Percentiles rank a stretch among this genome's conserved stretches.
phyloP scores from a whole-genome alignment of 176 grass and related monocot species.

The Panicum miliaceum region DNA sequence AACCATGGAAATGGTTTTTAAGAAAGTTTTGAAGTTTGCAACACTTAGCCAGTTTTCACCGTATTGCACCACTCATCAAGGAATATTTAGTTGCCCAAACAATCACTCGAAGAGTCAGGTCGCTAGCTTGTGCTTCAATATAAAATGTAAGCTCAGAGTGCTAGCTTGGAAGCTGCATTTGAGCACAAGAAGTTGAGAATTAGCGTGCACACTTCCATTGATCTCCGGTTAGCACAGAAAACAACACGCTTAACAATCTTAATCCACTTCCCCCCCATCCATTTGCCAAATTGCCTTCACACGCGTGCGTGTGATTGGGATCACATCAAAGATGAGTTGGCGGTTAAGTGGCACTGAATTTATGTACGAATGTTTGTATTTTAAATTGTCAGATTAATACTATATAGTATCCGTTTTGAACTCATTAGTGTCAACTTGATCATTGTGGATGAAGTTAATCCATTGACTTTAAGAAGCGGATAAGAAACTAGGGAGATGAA shows the following conservation, averaged over 20 bases:
- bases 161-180: constrained; percentile 33
- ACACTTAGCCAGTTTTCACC: not conserved
- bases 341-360: not conserved
- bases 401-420: not conserved
- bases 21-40: not conserved
- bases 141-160: not conserved
- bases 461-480: constrained; percentile 26
- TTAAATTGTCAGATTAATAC: not conserved
- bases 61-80: not conserved
- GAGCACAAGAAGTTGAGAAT: constrained; percentile 21
- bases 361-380: not conserved
- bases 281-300: constrained; percentile 17
- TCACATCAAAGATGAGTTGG: constrained; percentile 41
- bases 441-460: not conserved
- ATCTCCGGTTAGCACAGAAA: constrained; percentile 9
- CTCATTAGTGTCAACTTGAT: constrained; percentile 6
- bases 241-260: constrained; percentile 36
- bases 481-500: constrained; percentile 4
- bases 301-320: constrained; percentile 40
- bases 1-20: not conserved
- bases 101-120: constrained; percentile 9
- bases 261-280: not conserved
- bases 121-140: not conserved
- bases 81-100: constrained; percentile 1
- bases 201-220: constrained; percentile 44